Evolutionary conservation across 495 filamentous ascomycete genomes (phyloP), one percentile per base, ranked within the genome.

Genomic region (Aspergillus homomorphus): DNA sequence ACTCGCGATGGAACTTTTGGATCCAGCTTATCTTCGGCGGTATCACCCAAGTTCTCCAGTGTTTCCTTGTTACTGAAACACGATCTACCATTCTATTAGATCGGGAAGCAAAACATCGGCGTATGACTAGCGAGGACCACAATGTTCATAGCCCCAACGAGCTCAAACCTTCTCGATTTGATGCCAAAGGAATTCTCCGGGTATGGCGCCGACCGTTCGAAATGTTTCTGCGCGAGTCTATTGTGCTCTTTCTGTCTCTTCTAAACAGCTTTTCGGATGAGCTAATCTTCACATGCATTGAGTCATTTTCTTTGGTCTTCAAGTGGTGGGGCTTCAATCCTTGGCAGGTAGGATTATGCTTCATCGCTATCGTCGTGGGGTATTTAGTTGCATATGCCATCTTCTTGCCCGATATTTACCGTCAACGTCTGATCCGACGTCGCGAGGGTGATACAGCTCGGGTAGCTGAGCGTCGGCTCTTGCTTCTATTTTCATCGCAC

Each of bases 1-100:
- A 69, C n/a, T 92, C 88, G 90, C 76, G 76, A 19, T 94, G 90
- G 91, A 82, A 78, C 48, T 88, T 91, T 67, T 92, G 87, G 89
- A 83, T 92, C 58, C 87, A 91, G 67, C 79, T 92, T 53, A 88
- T 91, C 51, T 82, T 92, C 48, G 89, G 89, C 28, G 85, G 74
- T 0, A 71, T 76, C 48, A 84, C 88, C 22, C 84, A 91, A 63
- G 14, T 87, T 0, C 64, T 87, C 20, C 88, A 92, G 58, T 77
- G 87, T 52, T 69, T 90, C 54, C 76, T 85, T 3, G 86, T 89
- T 9, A 82, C 83, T 0, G 88, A 91, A 64, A 91, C 87, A 0
- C 79, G 88, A 19, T 77, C 83, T 0, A 87, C 83, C 1, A 82
- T 89, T 51, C 74, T 89, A 57, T 73, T 91, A 60, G 86, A 90